phyloP scores from a whole-genome alignment of 306 rosid genomes.

The Glycine soja region DNA sequence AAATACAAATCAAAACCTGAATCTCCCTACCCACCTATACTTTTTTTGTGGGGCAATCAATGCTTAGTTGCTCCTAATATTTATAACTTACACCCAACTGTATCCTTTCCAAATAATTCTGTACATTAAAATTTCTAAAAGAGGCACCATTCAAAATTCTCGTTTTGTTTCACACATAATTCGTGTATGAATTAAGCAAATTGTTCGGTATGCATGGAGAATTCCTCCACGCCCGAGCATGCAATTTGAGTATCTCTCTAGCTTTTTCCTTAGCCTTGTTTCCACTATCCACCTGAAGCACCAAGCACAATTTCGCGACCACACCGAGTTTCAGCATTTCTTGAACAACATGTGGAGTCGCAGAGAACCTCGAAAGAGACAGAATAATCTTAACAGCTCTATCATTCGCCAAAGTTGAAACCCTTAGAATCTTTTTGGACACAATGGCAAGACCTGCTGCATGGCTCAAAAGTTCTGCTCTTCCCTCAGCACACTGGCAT shows the following conservation, averaged over 20 bases:
- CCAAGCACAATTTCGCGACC: conserved; percentile 78
- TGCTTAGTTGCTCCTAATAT: conserved; percentile 19
- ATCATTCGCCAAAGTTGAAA: too few species aligned
- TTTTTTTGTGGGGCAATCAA: conserved; percentile 25
- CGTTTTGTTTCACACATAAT: conserved; percentile 8
- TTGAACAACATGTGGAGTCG: too few species aligned
- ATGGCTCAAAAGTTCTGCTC: conserved; percentile 73
- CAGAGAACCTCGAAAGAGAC: too few species aligned
- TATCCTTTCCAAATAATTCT: conserved; percentile 44
- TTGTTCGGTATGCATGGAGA: conserved; percentile 73
- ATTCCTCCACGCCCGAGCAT: conserved; percentile 71
- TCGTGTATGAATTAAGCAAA: conserved; percentile 64
- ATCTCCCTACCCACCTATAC: neutral
- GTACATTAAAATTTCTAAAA: conserved; percentile 29
- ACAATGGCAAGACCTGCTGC: conserved; percentile 85
- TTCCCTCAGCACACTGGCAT: conserved; percentile 82
- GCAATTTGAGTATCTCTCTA: conserved; percentile 77
- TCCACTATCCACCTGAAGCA: conserved; percentile 84
- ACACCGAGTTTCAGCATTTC: too few species aligned
- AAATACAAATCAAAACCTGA: conserved; percentile 25
- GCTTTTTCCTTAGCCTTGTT: conserved; percentile 77
- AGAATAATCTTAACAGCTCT: too few species aligned
- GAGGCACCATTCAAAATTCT: neutral
- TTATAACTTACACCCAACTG: conserved; percentile 6
- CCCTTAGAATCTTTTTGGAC: too few species aligned